Evolutionary conservation across 495 filamentous ascomycete species (phyloP).

Genomic region (Bryoglossum gracile): DNA sequence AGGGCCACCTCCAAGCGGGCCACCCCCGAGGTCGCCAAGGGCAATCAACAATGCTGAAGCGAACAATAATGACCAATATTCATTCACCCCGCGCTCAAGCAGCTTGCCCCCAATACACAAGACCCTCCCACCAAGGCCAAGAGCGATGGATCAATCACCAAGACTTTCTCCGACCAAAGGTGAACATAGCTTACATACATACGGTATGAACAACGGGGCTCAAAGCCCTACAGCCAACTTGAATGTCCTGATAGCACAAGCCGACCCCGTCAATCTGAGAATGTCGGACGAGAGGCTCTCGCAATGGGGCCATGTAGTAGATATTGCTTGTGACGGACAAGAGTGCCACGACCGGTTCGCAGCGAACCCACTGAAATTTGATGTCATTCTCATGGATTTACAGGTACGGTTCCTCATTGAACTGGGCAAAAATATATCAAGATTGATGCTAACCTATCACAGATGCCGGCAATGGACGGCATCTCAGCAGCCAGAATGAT

Average conservation of each 20-base stretch:
- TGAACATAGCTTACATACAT: neutral
- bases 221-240: conserved; percentile 32
- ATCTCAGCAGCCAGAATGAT: conserved; percentile 74
- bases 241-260: conserved; percentile 73
- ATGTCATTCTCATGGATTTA: conserved; percentile 92
- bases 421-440: neutral
- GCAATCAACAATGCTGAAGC: neutral
- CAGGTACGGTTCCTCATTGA: conserved; percentile 42
- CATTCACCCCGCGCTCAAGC: neutral
- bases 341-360: conserved; percentile 68
- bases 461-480: conserved; percentile 89
- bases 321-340: conserved; percentile 76
- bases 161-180: neutral
- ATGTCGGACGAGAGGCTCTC: conserved; percentile 77
- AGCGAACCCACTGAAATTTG: conserved; percentile 51
- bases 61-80: neutral
- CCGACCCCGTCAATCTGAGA: conserved; percentile 86
- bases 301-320: conserved; percentile 67
- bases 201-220: neutral
- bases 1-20: neutral
- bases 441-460: neutral
- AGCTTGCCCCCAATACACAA: too few relatives aligned
- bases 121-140: too few relatives aligned
- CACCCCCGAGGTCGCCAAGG: neutral
- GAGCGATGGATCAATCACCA: neutral